phyloP scores from a whole-genome alignment of 306 rosid species.

The Pyrus bretschneideri region DNA sequence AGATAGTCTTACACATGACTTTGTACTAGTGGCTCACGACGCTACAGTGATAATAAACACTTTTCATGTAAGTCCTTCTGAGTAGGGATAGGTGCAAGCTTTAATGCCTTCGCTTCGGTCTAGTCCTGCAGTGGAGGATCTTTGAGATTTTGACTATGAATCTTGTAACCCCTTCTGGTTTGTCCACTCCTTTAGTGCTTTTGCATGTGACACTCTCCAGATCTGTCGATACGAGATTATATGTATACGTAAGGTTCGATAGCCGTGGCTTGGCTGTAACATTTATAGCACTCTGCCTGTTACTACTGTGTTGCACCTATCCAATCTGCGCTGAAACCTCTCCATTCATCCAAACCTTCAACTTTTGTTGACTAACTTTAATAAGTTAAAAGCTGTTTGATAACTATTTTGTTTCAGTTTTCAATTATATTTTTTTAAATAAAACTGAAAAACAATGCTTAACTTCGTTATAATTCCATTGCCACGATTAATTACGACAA shows the following conservation, averaged over 20 bases:
- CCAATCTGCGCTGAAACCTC: neutral
- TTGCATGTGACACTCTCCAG: neutral
- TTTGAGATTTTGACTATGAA: neutral
- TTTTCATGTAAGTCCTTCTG: too few relatives aligned
- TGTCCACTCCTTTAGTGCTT: neutral
- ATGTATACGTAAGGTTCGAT: neutral
- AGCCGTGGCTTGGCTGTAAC: conserved; percentile 27
- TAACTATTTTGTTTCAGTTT: too few relatives aligned
- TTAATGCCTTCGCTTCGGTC: neutral
- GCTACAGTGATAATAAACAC: accelerated
- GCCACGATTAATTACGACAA: too few relatives aligned
- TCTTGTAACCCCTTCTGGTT: neutral
- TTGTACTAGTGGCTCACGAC: too few relatives aligned
- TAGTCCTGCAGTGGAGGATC: neutral
- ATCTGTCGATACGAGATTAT: neutral
- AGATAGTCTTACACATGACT: too few relatives aligned
- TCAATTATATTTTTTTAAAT: too few relatives aligned
- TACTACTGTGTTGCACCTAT: neutral
- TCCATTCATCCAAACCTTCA: neutral
- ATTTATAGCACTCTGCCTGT: conserved; percentile 17
- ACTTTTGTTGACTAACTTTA: neutral
- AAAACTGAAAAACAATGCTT: neutral
- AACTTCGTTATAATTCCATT: too few relatives aligned
- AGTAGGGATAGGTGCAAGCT: neutral
- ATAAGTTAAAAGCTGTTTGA: too few relatives aligned